Evolutionary conservation across 2,329 filamentous ascomycete genomes (phyloP), one percentile per base, ranked within the genome.

Genomic region (Trichophyton benhamiae): DNA sequence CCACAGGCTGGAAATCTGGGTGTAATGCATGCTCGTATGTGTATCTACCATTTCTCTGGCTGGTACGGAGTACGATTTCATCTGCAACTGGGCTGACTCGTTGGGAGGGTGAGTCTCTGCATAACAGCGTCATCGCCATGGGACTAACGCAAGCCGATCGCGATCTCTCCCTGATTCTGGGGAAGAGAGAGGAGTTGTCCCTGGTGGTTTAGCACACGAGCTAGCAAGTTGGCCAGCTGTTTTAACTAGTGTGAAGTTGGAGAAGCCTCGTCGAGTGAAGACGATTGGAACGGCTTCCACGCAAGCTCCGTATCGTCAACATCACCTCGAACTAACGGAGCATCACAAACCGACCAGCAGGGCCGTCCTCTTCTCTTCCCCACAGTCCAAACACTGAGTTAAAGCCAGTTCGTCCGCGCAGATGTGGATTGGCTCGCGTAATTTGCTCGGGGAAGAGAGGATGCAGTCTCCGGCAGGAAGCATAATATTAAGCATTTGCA

Each of bases 371-470:
- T 6, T 9, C 11, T 44, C 27, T 53, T 30, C 49, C 49, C 49
- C 49, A 53, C 49, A 53, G 22, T 53, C 49, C n/a, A 30, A 33
- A 44, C 41, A n/a, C 20, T 53, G 49, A 22, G 49, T 53, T 30
- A 20, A 20, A 25, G 17, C 17, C 49, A 53, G 49, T 53, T 53
- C 49, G 49, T 53, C 49, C 49, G 49, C 49, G 27, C 27, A 33
- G 49, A 11, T 44, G 49, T 53, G 49, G 49, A 53, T 53, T 53
- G 49, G 49, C 49, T 53, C 49, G 49, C 49, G 49, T 53, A 53
- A 53, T 30, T 53, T 53, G 49, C 22, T 53, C 49, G 49, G 49
- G 49, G 49, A 53, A 53, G 49, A 30, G 22, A 53, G 22, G 22
- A n/a, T n/a, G 49, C 22, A 30, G 49, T 20, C 49, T 53, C 49